Conservation (phyloP, 306 rosid genomes). For the Glycine soja region DNA sequence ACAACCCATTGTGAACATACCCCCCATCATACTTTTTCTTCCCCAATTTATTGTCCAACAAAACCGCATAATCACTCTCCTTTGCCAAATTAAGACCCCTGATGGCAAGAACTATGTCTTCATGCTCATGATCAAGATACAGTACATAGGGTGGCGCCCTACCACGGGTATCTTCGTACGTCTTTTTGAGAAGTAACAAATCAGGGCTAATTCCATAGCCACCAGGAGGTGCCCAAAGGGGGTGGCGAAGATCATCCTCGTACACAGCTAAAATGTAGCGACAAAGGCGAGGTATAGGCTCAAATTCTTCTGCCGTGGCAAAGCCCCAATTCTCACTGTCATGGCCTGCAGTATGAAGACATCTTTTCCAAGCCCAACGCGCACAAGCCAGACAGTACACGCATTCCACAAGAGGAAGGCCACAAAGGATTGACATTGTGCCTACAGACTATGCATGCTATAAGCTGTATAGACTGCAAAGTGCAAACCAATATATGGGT, state of each 20-base stretch:
- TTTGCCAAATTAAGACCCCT: conserved; percentile 89
- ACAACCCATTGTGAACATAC: conserved; percentile 93
- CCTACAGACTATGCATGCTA: conserved; percentile 43
- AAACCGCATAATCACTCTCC: conserved; percentile 86
- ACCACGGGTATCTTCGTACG: conserved; percentile 71
- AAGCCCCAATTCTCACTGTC: conserved; percentile 95
- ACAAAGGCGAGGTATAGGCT: conserved; percentile 89
- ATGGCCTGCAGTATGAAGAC: conserved; percentile 94
- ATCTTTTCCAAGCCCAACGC: conserved; percentile 95
- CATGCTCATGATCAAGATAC: conserved; percentile 81
- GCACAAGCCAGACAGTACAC: conserved; percentile 90
- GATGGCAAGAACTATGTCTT: conserved; percentile 83
- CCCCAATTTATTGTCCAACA: conserved; percentile 86
- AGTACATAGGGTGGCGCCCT: conserved; percentile 79
- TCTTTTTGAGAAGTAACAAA: conserved; percentile 59
- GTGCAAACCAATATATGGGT: not conserved
- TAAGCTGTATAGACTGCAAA: conserved; percentile 35
- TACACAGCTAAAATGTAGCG: conserved; percentile 86
- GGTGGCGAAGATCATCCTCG: conserved; percentile 82
- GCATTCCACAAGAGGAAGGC: conserved; percentile 88
- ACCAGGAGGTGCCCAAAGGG: conserved; percentile 82
- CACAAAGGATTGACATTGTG: conserved; percentile 79
- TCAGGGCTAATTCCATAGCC: conserved; percentile 91
- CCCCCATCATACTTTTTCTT: conserved; percentile 89
- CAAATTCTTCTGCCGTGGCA: conserved; percentile 78